Conservation (phyloP, 1,139 yeast species). For the Pichia sp. region DNA sequence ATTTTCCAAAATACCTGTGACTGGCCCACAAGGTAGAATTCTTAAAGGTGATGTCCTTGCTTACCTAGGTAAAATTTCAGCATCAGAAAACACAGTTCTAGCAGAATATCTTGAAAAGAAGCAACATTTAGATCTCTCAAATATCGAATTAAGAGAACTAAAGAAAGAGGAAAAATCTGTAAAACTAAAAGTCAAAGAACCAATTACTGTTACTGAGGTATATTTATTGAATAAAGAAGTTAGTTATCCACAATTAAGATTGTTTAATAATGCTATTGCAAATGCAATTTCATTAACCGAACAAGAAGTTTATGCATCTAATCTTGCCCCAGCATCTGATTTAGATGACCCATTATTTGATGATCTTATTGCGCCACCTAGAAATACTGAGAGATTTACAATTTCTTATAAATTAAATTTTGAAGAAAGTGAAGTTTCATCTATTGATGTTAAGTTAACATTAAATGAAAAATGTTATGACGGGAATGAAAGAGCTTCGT, state of each 20-base stretch:
- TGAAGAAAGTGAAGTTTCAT: conserved; percentile 19
- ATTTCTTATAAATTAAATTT: conserved; percentile 26
- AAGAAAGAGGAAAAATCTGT: conserved; percentile 22
- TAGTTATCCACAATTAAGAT: conserved; percentile 6
- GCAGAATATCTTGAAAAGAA: conserved; percentile 51
- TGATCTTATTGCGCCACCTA: conserved; percentile 71
- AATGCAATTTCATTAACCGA: conserved; percentile 47
- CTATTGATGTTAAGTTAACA: conserved; percentile 39
- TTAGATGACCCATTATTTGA: conserved; percentile 72
- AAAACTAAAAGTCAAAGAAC: conserved; percentile 12
- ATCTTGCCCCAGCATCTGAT: conserved; percentile 29
- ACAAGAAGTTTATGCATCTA: conserved; percentile 65
- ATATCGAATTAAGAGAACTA: conserved; percentile 45
- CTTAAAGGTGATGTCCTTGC: conserved; percentile 90
- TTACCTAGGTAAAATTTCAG: conserved; percentile 63
- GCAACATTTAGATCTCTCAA: conserved; percentile 69
- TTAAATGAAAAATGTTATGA: conserved; percentile 40
- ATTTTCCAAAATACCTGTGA: conserved; percentile 60
- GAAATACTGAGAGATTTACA: conserved; percentile 51
- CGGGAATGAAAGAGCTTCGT: conserved; percentile 39
- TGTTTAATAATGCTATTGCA: conserved; percentile 10
- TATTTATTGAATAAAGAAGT: conserved; percentile 10
- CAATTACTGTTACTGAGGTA: conserved; percentile 11
- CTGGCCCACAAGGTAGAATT: conserved; percentile 85
- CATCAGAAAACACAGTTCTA: conserved; percentile 46